Evolutionary conservation across 768 basidiomycete species (phyloP), one percentile per base, ranked within the genome.

Genomic region (Flagelloscypha sp.): DNA sequence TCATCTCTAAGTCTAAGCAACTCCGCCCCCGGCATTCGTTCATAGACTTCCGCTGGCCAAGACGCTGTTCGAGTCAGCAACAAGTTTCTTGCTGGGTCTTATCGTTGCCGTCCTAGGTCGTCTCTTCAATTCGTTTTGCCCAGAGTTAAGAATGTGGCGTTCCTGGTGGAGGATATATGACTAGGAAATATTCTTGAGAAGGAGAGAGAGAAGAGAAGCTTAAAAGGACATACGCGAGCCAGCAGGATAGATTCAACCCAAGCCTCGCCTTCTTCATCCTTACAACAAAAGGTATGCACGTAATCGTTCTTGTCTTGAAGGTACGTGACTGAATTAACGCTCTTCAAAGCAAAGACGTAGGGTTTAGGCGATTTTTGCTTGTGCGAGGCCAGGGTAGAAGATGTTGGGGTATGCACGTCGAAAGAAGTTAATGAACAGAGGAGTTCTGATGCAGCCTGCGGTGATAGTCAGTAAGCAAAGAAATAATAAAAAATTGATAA

Each of bases 221-320:
- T 19, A 12, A 24, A 15, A 30, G 21, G 15, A 65, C 85, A 53
- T 56, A 90, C 89, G 35, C 89, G 75, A 36, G 88, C 87, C 36
- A 92, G 60, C 12, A 89, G 68, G 28, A 92, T 77, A 47, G 65
- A 75, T 58, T 88, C 76, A 53, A 89, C 63, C 89, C 89, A 93
- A 23, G 63, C 60, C 43, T 72, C 68, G 24, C 85, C 84, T 31
- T 88, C 84, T 24, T 65, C 71, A 48, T 78, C 74, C 27, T 76
- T 72, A 44, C 84, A 84, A 19, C 79, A 79, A 52, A 98, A 90
- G 31, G 81, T 64, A 51, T 95, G 90, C 37, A 89, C 55, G 58
- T 93, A 97, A 49, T 98, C 92, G 20, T 78, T 69, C 4, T 75
- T 75, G 54, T 87, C 79, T 60, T 95, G 90, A 48, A 97, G 97